Base-by-base conservation (phyloP, 202 grass and related monocot species). In the Miscanthus sacchariflorus region DNA sequence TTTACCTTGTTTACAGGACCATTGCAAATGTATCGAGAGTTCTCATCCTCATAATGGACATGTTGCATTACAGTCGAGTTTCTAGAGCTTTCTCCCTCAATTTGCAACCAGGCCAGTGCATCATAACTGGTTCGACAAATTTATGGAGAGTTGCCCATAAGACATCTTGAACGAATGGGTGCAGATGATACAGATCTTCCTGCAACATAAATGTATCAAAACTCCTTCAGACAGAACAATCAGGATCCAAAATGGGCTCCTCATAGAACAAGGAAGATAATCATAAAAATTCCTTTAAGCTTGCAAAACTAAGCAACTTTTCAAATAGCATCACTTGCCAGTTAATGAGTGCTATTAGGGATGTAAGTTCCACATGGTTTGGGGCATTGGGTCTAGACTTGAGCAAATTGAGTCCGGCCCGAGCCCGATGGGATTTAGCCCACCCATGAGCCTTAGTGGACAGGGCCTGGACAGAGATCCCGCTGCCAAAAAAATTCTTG, bases 31-130 rank as follows among this genome's bases (percentile, higher is more conserved):
- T 99, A 96, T 74, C 86, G 81, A 64, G 89, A 96, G 86, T 96
- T 99, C 78, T 96, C 96, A 91, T 99, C 96, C 89, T 99, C 96
- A 83, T 99, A 99, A 81, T 96, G 96, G 84, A 99, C 85, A 73
- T 99, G 96, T 64, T 96, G 70, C 42, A 96, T 99, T 44, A 70
- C 91, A 82, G 58, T 30, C 28, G 28, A 30, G 28, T 87, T 59
- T 88, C 74, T 67, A 99, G 44, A 92, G 96, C 72, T 81, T 92
- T 96, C 52, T 95, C 91, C 80, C 96, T 93, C 77, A 99, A 78
- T 88, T 87, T 96, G 84, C 48, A 87, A 61, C 96, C 91, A 83
- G 96, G 94, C 91, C 92, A 96, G 73, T 86, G 86, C 87, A 92
- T 70, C 80, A 99, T 81, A 92, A 95, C 36, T 67, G 96, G 96